Conservation (phyloP, 257 asterid genomes). For the Asclepias syriaca region DNA sequence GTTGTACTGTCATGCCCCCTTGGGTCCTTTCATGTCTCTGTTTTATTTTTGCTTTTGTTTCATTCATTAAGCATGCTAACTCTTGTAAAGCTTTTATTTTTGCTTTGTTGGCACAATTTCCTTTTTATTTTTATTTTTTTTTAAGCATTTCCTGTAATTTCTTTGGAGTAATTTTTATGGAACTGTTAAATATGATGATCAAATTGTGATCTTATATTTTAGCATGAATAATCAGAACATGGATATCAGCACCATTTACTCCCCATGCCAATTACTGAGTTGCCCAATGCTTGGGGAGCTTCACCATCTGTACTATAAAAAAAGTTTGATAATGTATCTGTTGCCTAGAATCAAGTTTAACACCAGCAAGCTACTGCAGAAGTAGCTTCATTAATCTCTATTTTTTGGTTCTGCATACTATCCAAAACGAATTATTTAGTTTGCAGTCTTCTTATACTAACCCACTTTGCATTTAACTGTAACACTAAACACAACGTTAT, state of each 20-base stretch:
- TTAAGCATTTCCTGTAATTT: too few relatives aligned
- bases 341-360: not conserved
- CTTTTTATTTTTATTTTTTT: too few relatives aligned
- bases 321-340: not conserved
- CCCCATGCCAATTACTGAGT: not conserved
- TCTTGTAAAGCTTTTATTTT: too few relatives aligned
- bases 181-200: not conserved
- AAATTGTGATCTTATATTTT: slow-evolving; percentile 3
- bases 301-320: not conserved
- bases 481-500: not conserved
- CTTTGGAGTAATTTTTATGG: not conserved
- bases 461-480: not conserved
- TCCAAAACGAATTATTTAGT: not conserved
- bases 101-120: not conserved
- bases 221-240: not conserved
- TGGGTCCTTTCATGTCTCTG: not conserved
- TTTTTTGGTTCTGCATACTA: not conserved
- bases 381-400: not conserved
- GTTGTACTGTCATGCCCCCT: not conserved
- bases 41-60: not conserved
- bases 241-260: not conserved
- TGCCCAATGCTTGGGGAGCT: not conserved
- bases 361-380: not conserved
- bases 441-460: not conserved
- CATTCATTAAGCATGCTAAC: not conserved